Base-by-base conservation (phyloP, 2,329 filamentous ascomycete species). In the Bertia moriformis region DNA sequence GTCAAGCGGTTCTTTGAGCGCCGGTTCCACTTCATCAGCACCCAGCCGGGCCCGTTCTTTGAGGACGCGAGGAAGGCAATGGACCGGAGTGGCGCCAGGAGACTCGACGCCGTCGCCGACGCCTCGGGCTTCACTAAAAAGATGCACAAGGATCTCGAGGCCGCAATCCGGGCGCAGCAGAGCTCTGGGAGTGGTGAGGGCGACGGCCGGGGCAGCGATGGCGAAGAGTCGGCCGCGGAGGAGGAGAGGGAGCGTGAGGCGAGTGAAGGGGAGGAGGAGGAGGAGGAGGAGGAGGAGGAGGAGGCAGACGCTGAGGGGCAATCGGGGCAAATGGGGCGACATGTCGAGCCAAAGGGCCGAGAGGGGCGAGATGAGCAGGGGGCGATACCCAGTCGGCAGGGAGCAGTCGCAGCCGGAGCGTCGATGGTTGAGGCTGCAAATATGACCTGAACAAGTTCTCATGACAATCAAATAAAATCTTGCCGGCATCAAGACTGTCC, bases 111-210 rank as follows among this genome's bases (percentile, higher is more conserved):
- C 14, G 75, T 84, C 20, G 87, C 93, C 1, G 83, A 93, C 52
- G 91, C 91, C 0, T 93, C 86, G 2, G 91, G 91, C 0, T 96
- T 98, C 57, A 93, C 86, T 17, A 93, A 82, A 65, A 96, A 94
- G 63, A 94, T 95, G 82, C 73, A 86, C 13, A 93, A 91, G 58
- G 91, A 98, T 48, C 63, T 98, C 14, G 91, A 95, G 53, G 72
- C 75, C 7, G 94, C 93, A 46, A 91, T 96, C 62, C 79, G 80
- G 48, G 82, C 83, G 62, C 81, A 87, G 53, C 73, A 78, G 7
- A n/a, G 22, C 7, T 27, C 22, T 39, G 68, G 78, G 36, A 73
- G 73, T 5, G 66, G 70, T 10, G 69, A 76, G 32, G 15, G n/a
- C n/a, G n/a, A n/a, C n/a, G n/a, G n/a, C n/a, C n/a, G n/a, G n/a